Base-by-base conservation (phyloP, 2,329 filamentous ascomycete genomes). In the Penicillium sp. region DNA sequence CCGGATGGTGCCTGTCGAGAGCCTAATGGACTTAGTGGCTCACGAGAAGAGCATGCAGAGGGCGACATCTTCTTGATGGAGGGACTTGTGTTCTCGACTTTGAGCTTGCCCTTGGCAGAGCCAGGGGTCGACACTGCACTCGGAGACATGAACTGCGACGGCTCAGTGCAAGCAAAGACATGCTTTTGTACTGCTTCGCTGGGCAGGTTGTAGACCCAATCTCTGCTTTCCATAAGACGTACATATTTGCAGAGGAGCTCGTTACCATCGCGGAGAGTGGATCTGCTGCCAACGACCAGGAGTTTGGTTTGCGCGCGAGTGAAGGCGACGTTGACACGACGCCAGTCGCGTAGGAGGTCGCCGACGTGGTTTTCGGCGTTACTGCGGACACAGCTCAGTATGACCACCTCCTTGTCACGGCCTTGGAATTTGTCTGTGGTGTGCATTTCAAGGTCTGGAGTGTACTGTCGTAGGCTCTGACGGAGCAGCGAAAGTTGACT, bases 371-470 rank as follows among this genome's bases (percentile, higher is more conserved):
- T 82, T 1, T 80, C 79, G 18, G 91, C 84, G 62, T 99, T 99
- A 66, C 84, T 92, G 27, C 93, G 82, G 12, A 97, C 93, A 27
- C 95, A 84, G 47, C 83, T 89, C 8, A 99, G 79, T 12, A 99
- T 82, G 0, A 97, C 81, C 2, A 95, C 85, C 64, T 95, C 90
- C 67, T 99, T 99, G 72, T 99, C 93, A 9, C 93, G 82, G 6
- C 93, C 93, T 68, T 99, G 93, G 70, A 95, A 99, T 37, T 92
- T 89, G 71, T 99, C 93, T 3, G 93, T 91, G 0, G 93, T 97
- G 70, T 99, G 90, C 80, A 97, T 90, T 71, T 99, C 93, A 1
- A 99, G 83, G 2, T 81, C 80, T 0, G 76, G 72, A 0, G 77
- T 72, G 59, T 77, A 71, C 35, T 73, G 75, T 28, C 82, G 81